Base-by-base conservation (phyloP, 352 stramenopile genomes). In the Phytophthora multivora region DNA sequence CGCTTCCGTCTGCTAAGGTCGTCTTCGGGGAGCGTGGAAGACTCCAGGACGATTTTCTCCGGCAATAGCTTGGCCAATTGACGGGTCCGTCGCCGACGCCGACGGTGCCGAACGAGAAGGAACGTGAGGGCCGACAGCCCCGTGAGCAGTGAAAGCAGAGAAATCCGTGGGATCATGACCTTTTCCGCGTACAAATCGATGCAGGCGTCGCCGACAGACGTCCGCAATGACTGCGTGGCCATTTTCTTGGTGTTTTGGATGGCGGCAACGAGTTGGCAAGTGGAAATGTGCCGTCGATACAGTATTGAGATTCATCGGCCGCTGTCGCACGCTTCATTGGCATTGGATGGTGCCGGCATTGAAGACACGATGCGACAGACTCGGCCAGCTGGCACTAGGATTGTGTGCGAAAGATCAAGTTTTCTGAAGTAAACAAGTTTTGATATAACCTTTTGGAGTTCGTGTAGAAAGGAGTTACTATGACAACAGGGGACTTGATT, bases 101-200 rank as follows among this genome's bases (percentile, higher is more conserved):
- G 49, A 10, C 33, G 59, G 4, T 62, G 59, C 0, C 47, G 43
- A 13, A 70, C 19, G 1, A 70, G n/a, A 10, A 76, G 15, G 0
- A 55, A 19, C 2, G 40, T 16, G 16, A 71, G 39, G 2, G 65
- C 51, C 3, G 40, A 59, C 0, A 80, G 15, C 5, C 55, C 60
- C 0, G 62, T 55, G 1, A 76, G 33, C 10, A 76, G 12, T 30
- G 69, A 71, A 2, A 79, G 53, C 21, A 86, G 57, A 15, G 54
- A 65, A 8, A 86, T 67, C 8, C 77, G 73, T 19, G 73, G 73
- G 16, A 83, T 66, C 54, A 86, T 65, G 19, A 86, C 55, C 2
- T 45, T 38, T 43, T 83, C 68, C 8, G 66, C 59, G 55, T 86
- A 86, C 21, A 83, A 46, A 21, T 86, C 77, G 26, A 67, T 63